These are phyloP conservation scores for Cylindricascospora bacillispora DNA, from an alignment of 1,139 yeast species.

Conservation along the genomic window DNA sequence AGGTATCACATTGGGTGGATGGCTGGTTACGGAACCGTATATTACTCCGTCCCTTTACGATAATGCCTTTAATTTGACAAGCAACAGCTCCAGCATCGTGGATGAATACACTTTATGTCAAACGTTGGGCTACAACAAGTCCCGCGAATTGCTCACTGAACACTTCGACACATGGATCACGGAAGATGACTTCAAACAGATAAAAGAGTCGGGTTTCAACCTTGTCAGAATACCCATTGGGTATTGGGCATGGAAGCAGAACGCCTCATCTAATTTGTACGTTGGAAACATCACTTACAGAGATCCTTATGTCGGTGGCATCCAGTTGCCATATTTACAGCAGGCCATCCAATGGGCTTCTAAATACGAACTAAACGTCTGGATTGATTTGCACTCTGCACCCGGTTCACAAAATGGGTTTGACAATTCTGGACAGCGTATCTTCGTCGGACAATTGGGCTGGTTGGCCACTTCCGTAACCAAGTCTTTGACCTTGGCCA, in stretches of 20 bases:
- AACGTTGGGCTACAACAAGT: constrained; percentile 35
- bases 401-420: constrained; percentile 66
- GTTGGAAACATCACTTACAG: constrained; percentile 12
- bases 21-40: constrained; percentile 55
- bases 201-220: constrained; percentile 40
- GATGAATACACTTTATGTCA: constrained; percentile 47
- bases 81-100: constrained; percentile 30
- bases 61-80: constrained; percentile 8
- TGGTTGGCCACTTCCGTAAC: constrained; percentile 39
- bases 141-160: constrained; percentile 30
- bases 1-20: constrained; percentile 54
- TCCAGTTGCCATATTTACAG: constrained; percentile 40
- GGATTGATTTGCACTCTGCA: constrained; percentile 55
- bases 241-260: constrained; percentile 48
- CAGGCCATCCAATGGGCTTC: constrained; percentile 45
- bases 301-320: constrained; percentile 44
- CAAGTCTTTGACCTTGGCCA: constrained; percentile 32
- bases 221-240: constrained; percentile 56
- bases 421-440: constrained; percentile 49
- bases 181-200: constrained; percentile 40
- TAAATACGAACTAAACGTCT: constrained; percentile 37
- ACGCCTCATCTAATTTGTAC: constrained; percentile 12
- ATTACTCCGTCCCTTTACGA: constrained; percentile 45
- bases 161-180: constrained; percentile 47
- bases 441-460: constrained; percentile 29